A percentile compares a stretch with the other conserved stretches of the same genome.
Conservation (phyloP, 2,329 filamentous ascomycete genomes). For the Apiospora pterosperma region DNA sequence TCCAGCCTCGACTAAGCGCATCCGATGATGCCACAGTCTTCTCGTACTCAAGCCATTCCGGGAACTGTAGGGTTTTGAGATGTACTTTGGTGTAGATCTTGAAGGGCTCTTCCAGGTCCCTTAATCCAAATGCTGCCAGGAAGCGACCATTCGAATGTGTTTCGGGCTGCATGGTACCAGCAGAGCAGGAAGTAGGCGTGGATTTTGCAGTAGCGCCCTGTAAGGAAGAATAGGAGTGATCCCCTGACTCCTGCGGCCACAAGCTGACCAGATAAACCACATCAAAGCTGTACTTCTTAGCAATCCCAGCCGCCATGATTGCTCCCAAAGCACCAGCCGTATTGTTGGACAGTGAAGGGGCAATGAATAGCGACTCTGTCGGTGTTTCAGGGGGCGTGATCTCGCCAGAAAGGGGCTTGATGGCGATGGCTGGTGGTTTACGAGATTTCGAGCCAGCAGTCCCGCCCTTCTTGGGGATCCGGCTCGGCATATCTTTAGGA, state of each 20-base stretch:
- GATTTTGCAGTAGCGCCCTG: background rate
- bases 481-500: constrained; percentile 19
- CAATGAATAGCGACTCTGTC: constrained; percentile 33
- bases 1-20: constrained; percentile 1
- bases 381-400: constrained; percentile 24
- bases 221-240: constrained; percentile 15
- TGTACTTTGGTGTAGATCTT: constrained; percentile 49
- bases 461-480: constrained; percentile 8
- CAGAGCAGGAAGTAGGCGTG: constrained; percentile 2
- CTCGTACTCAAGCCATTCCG: constrained; percentile 50
- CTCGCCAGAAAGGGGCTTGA: constrained; percentile 15
- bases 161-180: constrained; percentile 6
- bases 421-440: constrained; percentile 9
- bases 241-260: constrained; percentile 39
- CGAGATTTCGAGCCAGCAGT: background rate
- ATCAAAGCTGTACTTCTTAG: constrained; percentile 53
- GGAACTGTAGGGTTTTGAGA: constrained; percentile 43
- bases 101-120: constrained; percentile 48
- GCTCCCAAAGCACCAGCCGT: constrained; percentile 46
- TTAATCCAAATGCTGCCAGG: constrained; percentile 52
- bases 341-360: constrained; percentile 21
- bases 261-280: constrained; percentile 57
- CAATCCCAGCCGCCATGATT: constrained; percentile 53
- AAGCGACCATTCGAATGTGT: constrained; percentile 43
- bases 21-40: background rate